phyloP scores from a whole-genome alignment of 208 protist genomes.

The Leishmania tropica region DNA sequence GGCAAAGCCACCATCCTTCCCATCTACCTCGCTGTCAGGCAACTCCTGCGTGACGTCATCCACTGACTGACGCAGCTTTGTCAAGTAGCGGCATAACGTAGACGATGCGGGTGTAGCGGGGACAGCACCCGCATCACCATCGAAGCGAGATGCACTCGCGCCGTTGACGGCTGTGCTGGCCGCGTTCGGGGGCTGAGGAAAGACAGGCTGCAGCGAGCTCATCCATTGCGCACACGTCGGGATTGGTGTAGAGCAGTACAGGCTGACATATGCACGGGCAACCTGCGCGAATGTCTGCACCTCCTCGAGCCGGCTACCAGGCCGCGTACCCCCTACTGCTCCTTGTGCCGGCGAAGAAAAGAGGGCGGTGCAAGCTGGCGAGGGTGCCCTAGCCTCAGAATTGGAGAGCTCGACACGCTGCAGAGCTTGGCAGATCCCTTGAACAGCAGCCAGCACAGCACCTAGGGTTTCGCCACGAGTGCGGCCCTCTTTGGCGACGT shows the following conservation, averaged over 20 bases:
- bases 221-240: conserved; percentile 48
- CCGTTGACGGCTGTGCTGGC: not conserved
- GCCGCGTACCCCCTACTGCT: not conserved
- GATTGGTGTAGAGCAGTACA: conserved; percentile 57
- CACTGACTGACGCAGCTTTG: conserved; percentile 13
- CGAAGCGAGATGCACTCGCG: not conserved
- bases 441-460: conserved; percentile 42
- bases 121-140: not conserved
- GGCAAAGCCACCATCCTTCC: conserved; percentile 62
- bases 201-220: conserved; percentile 7
- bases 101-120: conserved; percentile 8
- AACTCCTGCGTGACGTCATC: not conserved
- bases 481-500: conserved; percentile 56
- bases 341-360: not conserved
- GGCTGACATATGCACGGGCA: conserved; percentile 33
- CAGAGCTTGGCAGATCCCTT: conserved; percentile 38
- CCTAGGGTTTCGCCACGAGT: conserved; percentile 41
- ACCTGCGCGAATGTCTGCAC: conserved; percentile 25
- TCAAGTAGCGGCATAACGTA: conserved; percentile 9
- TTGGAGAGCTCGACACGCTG: conserved; percentile 4
- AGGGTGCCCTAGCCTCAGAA: not conserved
- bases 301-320: conserved; percentile 10
- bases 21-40: conserved; percentile 3
- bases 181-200: not conserved
- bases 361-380: not conserved